phyloP scores from a whole-genome alignment of 192 early-diverging fungal genomes.

The Nowakowskiella sp. region DNA sequence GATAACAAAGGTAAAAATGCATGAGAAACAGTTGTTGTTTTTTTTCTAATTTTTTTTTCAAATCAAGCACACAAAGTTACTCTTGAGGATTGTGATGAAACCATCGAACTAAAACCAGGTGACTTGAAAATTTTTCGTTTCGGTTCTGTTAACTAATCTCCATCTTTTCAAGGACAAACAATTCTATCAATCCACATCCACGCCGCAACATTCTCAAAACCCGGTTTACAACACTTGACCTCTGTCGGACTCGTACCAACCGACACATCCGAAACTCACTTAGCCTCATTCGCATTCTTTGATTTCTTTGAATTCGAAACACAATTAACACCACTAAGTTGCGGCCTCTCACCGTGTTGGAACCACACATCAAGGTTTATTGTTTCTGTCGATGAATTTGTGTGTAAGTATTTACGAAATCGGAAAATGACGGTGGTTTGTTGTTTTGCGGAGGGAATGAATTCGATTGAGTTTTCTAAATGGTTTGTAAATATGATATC shows the following conservation, averaged over 20 bases:
- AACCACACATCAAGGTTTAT: slow-evolving; percentile 18
- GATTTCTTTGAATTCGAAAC: slow-evolving; percentile 60
- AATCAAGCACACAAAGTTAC: not conserved
- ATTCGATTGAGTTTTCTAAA: slow-evolving; percentile 28
- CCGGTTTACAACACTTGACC: slow-evolving; percentile 19
- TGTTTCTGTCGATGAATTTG: slow-evolving; percentile 50
- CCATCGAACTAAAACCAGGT: slow-evolving; percentile 39
- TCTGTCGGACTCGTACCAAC: slow-evolving; percentile 17
- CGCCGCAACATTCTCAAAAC: slow-evolving; percentile 28
- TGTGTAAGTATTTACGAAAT: slow-evolving; percentile 47
- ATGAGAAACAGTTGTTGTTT: not conserved
- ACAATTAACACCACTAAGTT: slow-evolving; percentile 31
- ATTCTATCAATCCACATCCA: slow-evolving; percentile 37
- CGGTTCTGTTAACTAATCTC: not conserved
- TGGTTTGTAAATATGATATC: slow-evolving; percentile 17
- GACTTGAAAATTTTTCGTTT: not conserved
- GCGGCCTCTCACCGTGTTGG: slow-evolving; percentile 28
- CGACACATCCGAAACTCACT: slow-evolving; percentile 6
- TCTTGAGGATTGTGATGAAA: slow-evolving; percentile 22
- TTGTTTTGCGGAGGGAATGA: slow-evolving; percentile 37
- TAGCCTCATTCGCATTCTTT: slow-evolving; percentile 36
- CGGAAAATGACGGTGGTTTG: slow-evolving; percentile 31
- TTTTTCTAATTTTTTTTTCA: not conserved
- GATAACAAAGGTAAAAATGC: slow-evolving; percentile 24
- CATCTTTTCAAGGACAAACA: slow-evolving; percentile 32